Evolutionary conservation across 2,329 filamentous ascomycete genomes (phyloP).

Genomic region (Monilinia fructicola): DNA sequence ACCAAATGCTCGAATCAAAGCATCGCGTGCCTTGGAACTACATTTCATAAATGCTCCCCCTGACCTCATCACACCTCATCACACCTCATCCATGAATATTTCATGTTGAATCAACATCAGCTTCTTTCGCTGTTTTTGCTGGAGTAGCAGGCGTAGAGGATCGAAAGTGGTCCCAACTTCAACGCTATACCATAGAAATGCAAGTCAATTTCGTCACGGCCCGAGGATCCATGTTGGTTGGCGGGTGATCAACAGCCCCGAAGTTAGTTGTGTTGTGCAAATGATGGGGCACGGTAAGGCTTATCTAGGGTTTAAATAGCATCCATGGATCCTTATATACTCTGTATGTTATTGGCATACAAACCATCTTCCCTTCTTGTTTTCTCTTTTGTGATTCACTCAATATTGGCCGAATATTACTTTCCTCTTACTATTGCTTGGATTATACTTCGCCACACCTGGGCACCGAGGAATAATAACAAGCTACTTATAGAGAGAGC

Average conservation of each 20-base stretch:
- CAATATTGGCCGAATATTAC: background rate
- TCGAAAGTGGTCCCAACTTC: background rate
- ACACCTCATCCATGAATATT: background rate
- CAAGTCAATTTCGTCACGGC: background rate
- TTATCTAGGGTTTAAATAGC: background rate
- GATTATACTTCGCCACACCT: background rate
- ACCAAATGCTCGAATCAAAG: constrained; percentile 12
- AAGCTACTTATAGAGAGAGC: background rate
- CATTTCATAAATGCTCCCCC: constrained; percentile 11
- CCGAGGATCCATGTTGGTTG: background rate
- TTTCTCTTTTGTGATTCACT: background rate
- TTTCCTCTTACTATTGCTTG: background rate
- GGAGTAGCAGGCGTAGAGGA: background rate
- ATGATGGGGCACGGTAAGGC: background rate
- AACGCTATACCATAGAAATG: background rate
- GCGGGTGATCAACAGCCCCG: constrained; percentile 2
- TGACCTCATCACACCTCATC: constrained; percentile 11
- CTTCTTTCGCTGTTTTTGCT: background rate
- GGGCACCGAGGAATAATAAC: background rate
- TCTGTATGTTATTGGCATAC: background rate
- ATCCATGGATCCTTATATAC: background rate
- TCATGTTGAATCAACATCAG: background rate
- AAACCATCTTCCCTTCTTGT: background rate
- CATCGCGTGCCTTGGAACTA: constrained; percentile 17
- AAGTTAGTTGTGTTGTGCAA: background rate